Evolutionary conservation across 305 asterid genomes (phyloP).

Genomic region (Striga hermonthica): DNA sequence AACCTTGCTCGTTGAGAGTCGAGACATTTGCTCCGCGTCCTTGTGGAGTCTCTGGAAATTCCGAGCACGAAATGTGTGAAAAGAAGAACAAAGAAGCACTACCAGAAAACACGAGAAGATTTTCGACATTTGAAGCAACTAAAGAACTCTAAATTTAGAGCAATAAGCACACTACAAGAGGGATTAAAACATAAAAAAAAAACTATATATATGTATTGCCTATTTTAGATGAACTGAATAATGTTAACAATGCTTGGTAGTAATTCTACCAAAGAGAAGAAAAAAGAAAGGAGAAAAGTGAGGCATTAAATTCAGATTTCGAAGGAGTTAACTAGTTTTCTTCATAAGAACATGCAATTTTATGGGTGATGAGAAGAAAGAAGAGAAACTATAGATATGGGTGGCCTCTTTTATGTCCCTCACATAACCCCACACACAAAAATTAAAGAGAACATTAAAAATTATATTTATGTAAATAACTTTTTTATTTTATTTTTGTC

Average conservation of each 20-base stretch:
- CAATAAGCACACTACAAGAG: constrained; percentile 8
- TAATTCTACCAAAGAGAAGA: constrained; percentile 21
- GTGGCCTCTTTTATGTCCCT: constrained; percentile 40
- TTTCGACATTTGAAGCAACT: constrained; percentile 37
- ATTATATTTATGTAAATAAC: too few relatives aligned
- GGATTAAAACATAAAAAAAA: not conserved
- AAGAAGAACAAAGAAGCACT: constrained; percentile 34
- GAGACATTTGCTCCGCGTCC: not conserved
- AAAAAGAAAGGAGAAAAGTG: constrained; percentile 8
- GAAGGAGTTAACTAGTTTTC: constrained; percentile 29
- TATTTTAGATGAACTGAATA: not conserved
- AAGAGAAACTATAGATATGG: constrained; percentile 38
- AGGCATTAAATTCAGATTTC: constrained; percentile 41
- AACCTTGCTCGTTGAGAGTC: constrained; percentile 32
- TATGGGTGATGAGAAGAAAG: constrained; percentile 39
- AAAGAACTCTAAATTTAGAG: not conserved
- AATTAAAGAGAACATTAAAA: not conserved
- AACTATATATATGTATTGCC: not conserved
- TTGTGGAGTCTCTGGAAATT: constrained; percentile 31
- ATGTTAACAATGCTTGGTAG: not conserved
- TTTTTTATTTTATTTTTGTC: not conserved
- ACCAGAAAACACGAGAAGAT: constrained; percentile 25
- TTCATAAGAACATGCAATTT: constrained; percentile 43
- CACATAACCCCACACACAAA: constrained; percentile 20
- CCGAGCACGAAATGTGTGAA: constrained; percentile 44